Evolutionary conservation across 495 filamentous ascomycete species (phyloP).

Genomic region (Emericellopsis terricola): DNA sequence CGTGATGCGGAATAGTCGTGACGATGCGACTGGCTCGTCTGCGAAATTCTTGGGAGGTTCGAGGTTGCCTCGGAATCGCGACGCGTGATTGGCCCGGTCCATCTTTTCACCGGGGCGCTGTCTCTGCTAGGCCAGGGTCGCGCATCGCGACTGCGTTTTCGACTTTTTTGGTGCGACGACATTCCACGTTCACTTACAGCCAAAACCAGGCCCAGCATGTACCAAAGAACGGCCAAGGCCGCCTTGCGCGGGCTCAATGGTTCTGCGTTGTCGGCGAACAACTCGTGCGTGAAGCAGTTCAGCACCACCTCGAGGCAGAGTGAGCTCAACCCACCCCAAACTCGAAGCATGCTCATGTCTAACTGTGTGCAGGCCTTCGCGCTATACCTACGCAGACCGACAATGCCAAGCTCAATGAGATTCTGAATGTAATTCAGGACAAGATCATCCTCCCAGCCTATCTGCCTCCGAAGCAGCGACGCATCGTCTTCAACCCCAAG

Average conservation of each 20-base stretch:
- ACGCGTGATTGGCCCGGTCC: conserved; percentile 5
- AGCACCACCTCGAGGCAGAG: no score
- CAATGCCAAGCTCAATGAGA: conserved; percentile 15
- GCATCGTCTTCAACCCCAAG: conserved; percentile 31
- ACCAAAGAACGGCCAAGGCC: no score
- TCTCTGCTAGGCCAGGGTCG: background rate
- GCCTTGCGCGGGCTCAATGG: no score
- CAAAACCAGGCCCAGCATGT: no score
- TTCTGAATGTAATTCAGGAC: conserved; percentile 35
- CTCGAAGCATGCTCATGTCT: no score
- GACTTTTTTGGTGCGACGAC: no score
- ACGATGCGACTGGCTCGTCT: background rate
- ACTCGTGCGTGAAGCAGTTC: conserved; percentile 1
- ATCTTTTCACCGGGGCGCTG: conserved; percentile 5
- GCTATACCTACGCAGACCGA: conserved; percentile 14
- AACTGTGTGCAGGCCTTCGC: conserved; percentile 1
- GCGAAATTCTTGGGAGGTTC: conserved; percentile 1
- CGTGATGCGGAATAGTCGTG: background rate
- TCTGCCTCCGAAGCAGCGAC: conserved; percentile 34
- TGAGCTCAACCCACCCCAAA: no score
- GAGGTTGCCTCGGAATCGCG: background rate
- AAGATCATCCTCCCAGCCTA: conserved; percentile 47
- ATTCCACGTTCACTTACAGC: no score
- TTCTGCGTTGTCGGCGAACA: no score
- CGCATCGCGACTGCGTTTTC: background rate